Conservation (phyloP, 768 basidiomycete genomes). For the Macrolepiota albuminosa region DNA sequence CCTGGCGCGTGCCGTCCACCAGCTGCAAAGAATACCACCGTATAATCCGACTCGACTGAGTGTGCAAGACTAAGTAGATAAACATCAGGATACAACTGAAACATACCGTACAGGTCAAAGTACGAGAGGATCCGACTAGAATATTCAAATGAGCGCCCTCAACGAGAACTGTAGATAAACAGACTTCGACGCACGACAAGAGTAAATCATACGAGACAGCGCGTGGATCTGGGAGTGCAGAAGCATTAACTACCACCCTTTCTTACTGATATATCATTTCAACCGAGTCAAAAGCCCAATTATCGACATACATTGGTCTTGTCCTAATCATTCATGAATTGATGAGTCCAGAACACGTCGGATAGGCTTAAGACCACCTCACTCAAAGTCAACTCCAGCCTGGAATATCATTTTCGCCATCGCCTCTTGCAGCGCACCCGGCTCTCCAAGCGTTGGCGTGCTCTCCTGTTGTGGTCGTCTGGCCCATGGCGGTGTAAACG, state of each 20-base stretch:
- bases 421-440: conserved; percentile 60
- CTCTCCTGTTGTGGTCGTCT: conserved; percentile 30
- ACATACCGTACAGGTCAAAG: conserved; percentile 73
- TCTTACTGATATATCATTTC: conserved; percentile 13
- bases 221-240: conserved; percentile 76
- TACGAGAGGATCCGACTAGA: conserved; percentile 71
- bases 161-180: conserved; percentile 2
- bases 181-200: conserved; percentile 48
- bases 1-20: conserved; percentile 69
- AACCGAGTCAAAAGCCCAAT: conserved; percentile 2
- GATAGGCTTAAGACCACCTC: conserved; percentile 22
- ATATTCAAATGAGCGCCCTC: conserved; percentile 1
- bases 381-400: conserved; percentile 90
- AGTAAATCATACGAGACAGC: conserved; percentile 75
- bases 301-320: conserved; percentile 68
- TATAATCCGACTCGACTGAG: conserved; percentile 86
- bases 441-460: conserved; percentile 36
- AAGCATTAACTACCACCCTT: conserved; percentile 82
- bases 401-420: conserved; percentile 77
- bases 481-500: conserved; percentile 50
- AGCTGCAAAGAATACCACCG: conserved; percentile 82
- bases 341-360: background rate
- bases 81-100: background rate
- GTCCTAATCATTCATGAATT: conserved; percentile 44
- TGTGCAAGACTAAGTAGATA: background rate